Evolutionary conservation across 192 early-diverging fungal genomes (phyloP).

Genomic region (Chytriomyces sp.): DNA sequence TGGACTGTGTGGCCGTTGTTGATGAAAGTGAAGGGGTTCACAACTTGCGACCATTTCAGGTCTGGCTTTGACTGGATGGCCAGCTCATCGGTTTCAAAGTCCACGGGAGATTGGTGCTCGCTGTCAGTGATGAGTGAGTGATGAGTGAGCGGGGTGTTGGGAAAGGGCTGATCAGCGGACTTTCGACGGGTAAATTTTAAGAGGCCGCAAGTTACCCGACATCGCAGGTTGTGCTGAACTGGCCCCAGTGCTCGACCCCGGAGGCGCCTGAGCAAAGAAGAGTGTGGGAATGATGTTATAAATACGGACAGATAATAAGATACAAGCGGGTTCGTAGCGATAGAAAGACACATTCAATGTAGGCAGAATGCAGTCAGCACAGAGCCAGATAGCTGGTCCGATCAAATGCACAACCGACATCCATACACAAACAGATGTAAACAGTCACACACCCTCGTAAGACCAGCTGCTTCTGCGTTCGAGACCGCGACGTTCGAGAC

Average conservation of each 20-base stretch:
- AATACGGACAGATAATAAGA: too few species aligned
- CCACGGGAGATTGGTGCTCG: slow-evolving; percentile 58
- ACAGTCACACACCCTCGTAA: background rate
- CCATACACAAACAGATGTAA: too few species aligned
- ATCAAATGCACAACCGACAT: too few species aligned
- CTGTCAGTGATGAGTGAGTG: background rate
- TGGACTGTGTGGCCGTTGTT: slow-evolving; percentile 57
- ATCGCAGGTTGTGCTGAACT: background rate
- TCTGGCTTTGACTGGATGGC: background rate
- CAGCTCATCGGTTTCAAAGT: slow-evolving; percentile 40
- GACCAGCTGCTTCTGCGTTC: slow-evolving; percentile 8
- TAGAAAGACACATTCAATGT: too few species aligned
- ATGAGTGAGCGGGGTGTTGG: background rate
- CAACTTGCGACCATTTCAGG: background rate
- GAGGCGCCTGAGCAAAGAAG: background rate
- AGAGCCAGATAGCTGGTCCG: too few species aligned
- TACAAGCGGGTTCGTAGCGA: too few species aligned
- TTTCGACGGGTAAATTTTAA: background rate
- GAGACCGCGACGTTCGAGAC: slow-evolving; percentile 5
- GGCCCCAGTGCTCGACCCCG: background rate
- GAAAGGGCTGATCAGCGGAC: background rate
- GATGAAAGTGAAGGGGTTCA: slow-evolving; percentile 17
- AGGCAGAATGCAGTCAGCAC: too few species aligned
- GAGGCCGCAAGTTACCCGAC: background rate
- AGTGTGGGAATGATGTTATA: too few species aligned